Conservation (phyloP, 2,329 filamentous ascomycete genomes). For the Malbranchea zuffiana region DNA sequence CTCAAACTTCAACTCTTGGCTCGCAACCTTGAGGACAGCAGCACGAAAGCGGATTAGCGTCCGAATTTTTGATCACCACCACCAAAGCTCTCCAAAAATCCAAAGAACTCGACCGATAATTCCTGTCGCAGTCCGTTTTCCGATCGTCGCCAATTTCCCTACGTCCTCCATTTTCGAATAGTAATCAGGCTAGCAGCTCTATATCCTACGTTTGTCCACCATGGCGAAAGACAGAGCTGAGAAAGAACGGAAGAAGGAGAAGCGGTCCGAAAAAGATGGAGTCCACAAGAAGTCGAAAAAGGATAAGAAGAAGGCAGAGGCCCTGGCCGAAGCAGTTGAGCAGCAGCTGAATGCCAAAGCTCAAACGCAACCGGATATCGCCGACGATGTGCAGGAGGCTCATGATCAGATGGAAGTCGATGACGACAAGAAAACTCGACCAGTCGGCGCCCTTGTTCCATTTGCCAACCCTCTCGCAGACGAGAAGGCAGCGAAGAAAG, state of each 20-base stretch:
- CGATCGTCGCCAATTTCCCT: neutral
- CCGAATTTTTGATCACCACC: constrained; percentile 3
- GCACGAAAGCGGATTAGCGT: constrained; percentile 1
- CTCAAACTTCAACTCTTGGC: neutral
- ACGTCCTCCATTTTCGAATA: neutral
- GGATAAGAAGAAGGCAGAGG: constrained; percentile 34
- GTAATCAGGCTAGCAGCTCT: neutral
- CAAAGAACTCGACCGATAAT: too few species aligned
- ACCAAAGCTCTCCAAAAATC: constrained; percentile 5
- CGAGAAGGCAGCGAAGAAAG: constrained; percentile 42
- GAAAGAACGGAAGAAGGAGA: constrained; percentile 34
- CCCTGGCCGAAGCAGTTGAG: constrained; percentile 30
- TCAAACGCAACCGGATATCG: constrained; percentile 23
- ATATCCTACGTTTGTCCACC: constrained; percentile 15
- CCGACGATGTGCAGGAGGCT: constrained; percentile 17
- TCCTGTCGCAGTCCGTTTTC: too few species aligned
- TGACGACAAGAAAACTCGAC: constrained; percentile 21
- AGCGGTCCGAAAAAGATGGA: constrained; percentile 37
- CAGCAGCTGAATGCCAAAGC: constrained; percentile 30
- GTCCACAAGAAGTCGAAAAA: constrained; percentile 40
- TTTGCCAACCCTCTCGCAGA: constrained; percentile 42
- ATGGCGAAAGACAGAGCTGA: constrained; percentile 39
- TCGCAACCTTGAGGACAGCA: neutral
- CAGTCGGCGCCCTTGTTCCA: constrained; percentile 38
- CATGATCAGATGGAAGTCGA: constrained; percentile 19